Evolutionary conservation across 108 stramenopile species (phyloP), one percentile per base, ranked within the genome.

Genomic region (Cylindrotheca closterium): DNA sequence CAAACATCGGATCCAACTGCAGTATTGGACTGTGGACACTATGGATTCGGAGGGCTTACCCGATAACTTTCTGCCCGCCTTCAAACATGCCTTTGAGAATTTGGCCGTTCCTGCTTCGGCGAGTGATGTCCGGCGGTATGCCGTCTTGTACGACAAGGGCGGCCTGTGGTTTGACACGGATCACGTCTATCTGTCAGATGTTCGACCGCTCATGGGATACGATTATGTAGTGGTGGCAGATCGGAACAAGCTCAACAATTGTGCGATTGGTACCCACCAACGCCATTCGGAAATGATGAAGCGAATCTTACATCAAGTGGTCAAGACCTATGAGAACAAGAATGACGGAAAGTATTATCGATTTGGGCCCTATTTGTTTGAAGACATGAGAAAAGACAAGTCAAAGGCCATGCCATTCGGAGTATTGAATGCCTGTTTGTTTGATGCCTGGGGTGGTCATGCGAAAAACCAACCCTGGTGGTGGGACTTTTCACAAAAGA

Each of bases 141-240:
- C 51, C 18, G 51, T 51, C 21, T 7, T 51, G 51, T 51, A 51
- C 19, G 15, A 51, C 51, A 17, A 51, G 4, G 51, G 51, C 5
- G 51, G 51, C 8, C 51, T 51, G 5, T 51, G 51, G 51, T 23
- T 51, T 51, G 51, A 51, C 51, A 51, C 51, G 21, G 51, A 51
- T n/a, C 7, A 7, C 21, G 22, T 51, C 19, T 51, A 17, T 21
- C 21, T 51, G 18, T 22, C 18, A 7, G 51, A 51, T 51, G 51
- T 51, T 22, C 51, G 51, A 5, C 51, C 51, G 7, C n/a, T 51
- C 15, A 51, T 51, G 51, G 51, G 51, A 22, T 23, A 22, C 7
- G 51, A 51, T n/a, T 51, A 22, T 21, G 51, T 51, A 5, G 18
- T 22, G 15, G 51, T 51, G 18, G 51, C 51, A 22, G 51, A 23